Evolutionary conservation across 2,329 filamentous ascomycete genomes (phyloP), one percentile per base, ranked within the genome.

Genomic region (Cyclaneusma minus): DNA sequence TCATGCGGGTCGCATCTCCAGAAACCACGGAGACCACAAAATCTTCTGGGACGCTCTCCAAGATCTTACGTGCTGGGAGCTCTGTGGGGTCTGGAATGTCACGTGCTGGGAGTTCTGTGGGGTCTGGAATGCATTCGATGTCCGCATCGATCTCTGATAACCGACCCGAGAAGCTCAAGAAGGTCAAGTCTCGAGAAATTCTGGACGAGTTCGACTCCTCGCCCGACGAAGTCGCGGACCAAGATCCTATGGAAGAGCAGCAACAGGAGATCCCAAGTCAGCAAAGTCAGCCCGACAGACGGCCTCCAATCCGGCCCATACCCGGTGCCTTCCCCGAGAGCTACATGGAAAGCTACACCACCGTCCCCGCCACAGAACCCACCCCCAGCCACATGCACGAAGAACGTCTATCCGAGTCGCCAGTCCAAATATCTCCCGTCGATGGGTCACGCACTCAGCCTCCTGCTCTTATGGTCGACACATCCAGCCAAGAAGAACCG

Each of bases 381-480:
- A 35, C 54, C 12, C 50, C 52, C 3, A 56, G 54, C 4, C n/a
- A n/a, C n/a, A n/a, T n/a, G n/a, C n/a, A 43, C 19, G 45, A 42
- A 28, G 61, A 66, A 25, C 57, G 64, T 21, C 48, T 71, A 20
- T 71, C 71, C 5, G 76, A 81, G 46, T 83, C 78, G 3, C 77
- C 76, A 3, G 62, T 76, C 3, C 59, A 74, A 33, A 60, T 77
- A 3, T 76, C 74, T 11, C 69, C 69, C 2, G 47, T 64, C 16
- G 60, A 60, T 30, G 42, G 42, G 48, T 50, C 24, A 40, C 55
- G 40, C 49, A 52, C 47, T 62, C 32, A 68, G 24, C 72, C 68
- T 14, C 78, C 77, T 4, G 68, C 68, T 16, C 64, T 87, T 18
- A 66, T 77, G 39, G 64, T 65, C 13, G 78, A 84, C 47, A 72